A percentile compares a stretch with the other conserved stretches of the same genome.
phyloP scores from a whole-genome alignment of 345 rosid genomes.

The Sonneratia caseolaris region DNA sequence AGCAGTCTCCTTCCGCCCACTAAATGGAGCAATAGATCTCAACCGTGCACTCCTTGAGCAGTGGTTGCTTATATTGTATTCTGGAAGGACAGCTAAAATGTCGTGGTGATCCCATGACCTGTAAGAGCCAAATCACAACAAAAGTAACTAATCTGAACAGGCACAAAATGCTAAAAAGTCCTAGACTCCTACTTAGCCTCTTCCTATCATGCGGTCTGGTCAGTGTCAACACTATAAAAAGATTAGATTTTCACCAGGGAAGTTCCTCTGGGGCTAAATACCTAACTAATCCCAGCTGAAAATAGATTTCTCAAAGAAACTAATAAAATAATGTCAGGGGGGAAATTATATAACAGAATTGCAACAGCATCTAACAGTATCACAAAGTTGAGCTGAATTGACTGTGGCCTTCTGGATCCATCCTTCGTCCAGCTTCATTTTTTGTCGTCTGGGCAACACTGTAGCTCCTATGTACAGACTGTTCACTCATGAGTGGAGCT shows the following conservation, averaged over 20 bases:
- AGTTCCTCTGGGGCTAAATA: neutral
- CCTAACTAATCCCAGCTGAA: neutral
- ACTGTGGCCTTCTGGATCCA: neutral
- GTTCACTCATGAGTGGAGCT: neutral
- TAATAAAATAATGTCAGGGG: neutral
- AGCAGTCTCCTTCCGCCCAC: slow-evolving; percentile 83
- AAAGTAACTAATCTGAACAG: neutral
- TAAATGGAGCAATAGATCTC: slow-evolving; percentile 63
- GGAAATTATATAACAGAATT: neutral
- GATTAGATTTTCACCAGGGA: neutral
- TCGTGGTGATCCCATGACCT: slow-evolving; percentile 99
- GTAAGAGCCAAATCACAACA: slow-evolving; percentile 9
- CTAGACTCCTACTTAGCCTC: neutral
- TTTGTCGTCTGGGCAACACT: neutral
- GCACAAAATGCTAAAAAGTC: neutral
- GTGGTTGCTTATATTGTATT: slow-evolving; percentile 59
- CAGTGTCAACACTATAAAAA: neutral
- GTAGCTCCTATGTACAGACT: neutral
- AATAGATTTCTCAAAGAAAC: neutral
- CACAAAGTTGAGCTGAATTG: neutral
- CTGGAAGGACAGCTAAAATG: slow-evolving; percentile 70
- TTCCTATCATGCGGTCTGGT: neutral
- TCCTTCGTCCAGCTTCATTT: neutral
- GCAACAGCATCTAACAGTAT: neutral
- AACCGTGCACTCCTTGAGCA: slow-evolving; percentile 83